phyloP scores from a whole-genome alignment of 1,284 basidiomycete species.

The Schizopora paradoxa region DNA sequence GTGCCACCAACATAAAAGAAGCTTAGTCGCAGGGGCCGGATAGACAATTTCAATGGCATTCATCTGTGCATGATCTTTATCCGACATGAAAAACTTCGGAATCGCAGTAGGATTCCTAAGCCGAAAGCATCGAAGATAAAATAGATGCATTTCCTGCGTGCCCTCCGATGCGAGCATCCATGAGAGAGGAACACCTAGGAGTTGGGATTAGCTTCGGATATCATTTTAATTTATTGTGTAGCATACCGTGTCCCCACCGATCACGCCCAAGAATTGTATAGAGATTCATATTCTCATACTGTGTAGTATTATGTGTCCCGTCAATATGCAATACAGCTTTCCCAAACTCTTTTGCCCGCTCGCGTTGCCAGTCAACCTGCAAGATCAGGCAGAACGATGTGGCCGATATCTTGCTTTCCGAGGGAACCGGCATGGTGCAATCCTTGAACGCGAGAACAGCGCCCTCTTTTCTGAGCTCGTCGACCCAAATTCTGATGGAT shows the following conservation, averaged over 20 bases:
- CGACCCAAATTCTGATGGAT: slow-evolving; percentile 18
- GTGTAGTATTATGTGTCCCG: slow-evolving; percentile 22
- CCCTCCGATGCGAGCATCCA: slow-evolving; percentile 24
- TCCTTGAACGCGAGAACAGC: slow-evolving; percentile 16
- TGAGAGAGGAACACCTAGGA: slow-evolving; percentile 19
- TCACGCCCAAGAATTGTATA: slow-evolving; percentile 20
- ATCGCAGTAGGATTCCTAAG: slow-evolving; percentile 3
- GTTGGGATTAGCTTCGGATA: neutral
- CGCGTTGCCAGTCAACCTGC: slow-evolving; percentile 20
- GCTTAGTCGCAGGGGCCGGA: neutral
- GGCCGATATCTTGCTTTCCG: slow-evolving; percentile 1
- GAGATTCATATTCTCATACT: slow-evolving; percentile 18
- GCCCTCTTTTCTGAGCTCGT: slow-evolving; percentile 8
- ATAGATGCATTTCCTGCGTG: slow-evolving; percentile 18
- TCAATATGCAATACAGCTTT: slow-evolving; percentile 18
- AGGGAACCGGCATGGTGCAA: slow-evolving; percentile 6
- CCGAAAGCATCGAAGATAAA: slow-evolving; percentile 15
- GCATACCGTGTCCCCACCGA: slow-evolving; percentile 22
- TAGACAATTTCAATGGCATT: slow-evolving; percentile 15
- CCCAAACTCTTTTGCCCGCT: slow-evolving; percentile 17
- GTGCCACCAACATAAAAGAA: slow-evolving; percentile 23
- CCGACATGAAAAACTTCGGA: slow-evolving; percentile 19
- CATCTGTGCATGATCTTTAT: slow-evolving; percentile 20
- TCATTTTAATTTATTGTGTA: too few species aligned
- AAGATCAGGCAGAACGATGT: slow-evolving; percentile 18